phyloP scores from a whole-genome alignment of 441 rosid genomes.

The Cnidoscolus chayamansa region DNA sequence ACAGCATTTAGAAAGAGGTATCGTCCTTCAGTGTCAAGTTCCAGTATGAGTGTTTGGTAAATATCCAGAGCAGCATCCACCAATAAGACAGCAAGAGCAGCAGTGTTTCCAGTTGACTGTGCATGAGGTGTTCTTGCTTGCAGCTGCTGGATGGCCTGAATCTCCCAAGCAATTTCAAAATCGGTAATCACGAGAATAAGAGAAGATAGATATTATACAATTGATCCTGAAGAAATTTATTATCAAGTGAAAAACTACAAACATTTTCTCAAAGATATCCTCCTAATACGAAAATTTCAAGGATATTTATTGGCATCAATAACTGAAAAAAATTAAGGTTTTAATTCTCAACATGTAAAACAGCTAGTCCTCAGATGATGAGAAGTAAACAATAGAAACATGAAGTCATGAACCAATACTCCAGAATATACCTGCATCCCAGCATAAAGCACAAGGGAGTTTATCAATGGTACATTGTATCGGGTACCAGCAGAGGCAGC shows the following conservation, averaged over 20 bases:
- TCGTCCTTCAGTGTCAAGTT: slow-evolving; percentile 89
- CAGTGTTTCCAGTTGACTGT: slow-evolving; percentile 50
- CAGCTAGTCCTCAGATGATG: too few relatives aligned
- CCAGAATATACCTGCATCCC: slow-evolving; percentile 81
- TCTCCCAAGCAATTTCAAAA: not conserved
- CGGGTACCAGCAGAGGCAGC: slow-evolving; percentile 86
- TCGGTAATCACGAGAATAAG: not conserved
- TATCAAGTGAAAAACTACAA: too few relatives aligned
- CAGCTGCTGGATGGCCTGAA: slow-evolving; percentile 73
- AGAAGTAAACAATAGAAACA: too few relatives aligned
- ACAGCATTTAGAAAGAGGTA: slow-evolving; percentile 91
- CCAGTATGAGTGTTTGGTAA: slow-evolving; percentile 58
- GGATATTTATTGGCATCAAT: not conserved
- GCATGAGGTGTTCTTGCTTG: slow-evolving; percentile 74
- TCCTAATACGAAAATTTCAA: not conserved
- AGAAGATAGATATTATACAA: not conserved
- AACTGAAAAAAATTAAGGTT: not conserved
- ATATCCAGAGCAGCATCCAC: slow-evolving; percentile 79
- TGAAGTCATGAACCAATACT: not conserved
- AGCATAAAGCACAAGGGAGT: slow-evolving; percentile 93
- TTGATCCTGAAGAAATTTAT: not conserved
- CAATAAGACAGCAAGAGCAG: slow-evolving; percentile 40
- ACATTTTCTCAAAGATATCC: not conserved
- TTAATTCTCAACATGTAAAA: too few relatives aligned
- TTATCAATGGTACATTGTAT: slow-evolving; percentile 85